Evolutionary conservation across 495 filamentous ascomycete genomes (phyloP), one percentile per base, ranked within the genome.

Genomic region (Penicillium samsonianum): DNA sequence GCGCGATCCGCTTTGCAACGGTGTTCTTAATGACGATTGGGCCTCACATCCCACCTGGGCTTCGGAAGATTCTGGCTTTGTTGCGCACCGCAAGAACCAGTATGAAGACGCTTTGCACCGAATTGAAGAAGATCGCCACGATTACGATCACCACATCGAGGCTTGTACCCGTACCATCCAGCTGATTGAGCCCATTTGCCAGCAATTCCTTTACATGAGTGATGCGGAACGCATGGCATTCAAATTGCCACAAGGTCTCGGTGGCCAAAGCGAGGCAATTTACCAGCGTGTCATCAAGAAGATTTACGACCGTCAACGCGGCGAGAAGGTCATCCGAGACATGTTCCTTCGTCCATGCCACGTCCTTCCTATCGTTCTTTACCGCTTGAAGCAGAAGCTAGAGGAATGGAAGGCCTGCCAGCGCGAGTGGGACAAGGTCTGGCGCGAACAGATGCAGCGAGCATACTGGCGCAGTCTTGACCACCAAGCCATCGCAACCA

Each of bases 21-120:
- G 84, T 43, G 94, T 98, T 1, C 80, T 99, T 43, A 99, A 99
- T 56, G 94, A 99, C 64, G 90, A 96, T 59, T 99, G 95, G 95
- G 94, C 92, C 2, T 97, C 92, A 45, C 94, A 98, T 74, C 95
- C 95, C 1, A 99, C 95, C 4, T 99, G 95, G 95, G 95, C 93
- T 1, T 97, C 92, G 1, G 95, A 99, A 72, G 95, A 99, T 67
- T 96, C 91, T 30, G 95, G 95, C 2, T 99, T 99, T 63, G 91
- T 99, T 55, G 95, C 94, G 3, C 95, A 99, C 75, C 82, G 92
- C 41, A 99, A 99, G 82, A 99, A 98, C 65, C 80, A 83, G 20
- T 93, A 84, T 57, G 95, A 99, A 71, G 95, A 99, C 67, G 86
- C 86, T 33, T 83, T 98, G 37, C 95, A 98, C 63, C 84, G 94